Evolutionary conservation across 768 basidiomycete genomes (phyloP), one percentile per base, ranked within the genome.

Genomic region (Suillus sp.): DNA sequence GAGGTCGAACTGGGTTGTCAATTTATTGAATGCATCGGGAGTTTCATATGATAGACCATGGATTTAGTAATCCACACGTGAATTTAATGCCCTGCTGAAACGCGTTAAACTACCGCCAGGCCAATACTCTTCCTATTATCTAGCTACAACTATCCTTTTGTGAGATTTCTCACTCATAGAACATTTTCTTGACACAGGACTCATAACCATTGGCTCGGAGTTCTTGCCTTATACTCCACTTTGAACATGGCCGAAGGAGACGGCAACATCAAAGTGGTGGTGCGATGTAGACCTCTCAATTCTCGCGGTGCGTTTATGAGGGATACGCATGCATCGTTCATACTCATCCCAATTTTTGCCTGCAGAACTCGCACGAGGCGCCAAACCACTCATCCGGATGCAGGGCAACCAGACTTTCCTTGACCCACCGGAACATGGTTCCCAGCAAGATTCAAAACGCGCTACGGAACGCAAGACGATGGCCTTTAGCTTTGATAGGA

Each of bases 251-350:
- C 87, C 61, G 91, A 92, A 76, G 91, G 90, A 69, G 91, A 92
- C 74, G 92, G 91, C 61, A 93, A 93, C 79, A 93, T 93, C 83
- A 93, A 93, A 81, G 92, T 94, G 77, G 91, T 92, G 57, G 89
- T 92, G 67, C 92, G 96, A 89, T 98, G 96, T 83, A 85, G 96
- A 69, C 96, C 96, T 60, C 89, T 99, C 79, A 99, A 99, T 76
- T 79, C 89, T 72, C 89, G 96, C 77, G 96, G 95, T 95, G 70
- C 73, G 88, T 79, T 38, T 53, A 59, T 60, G 45, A 62, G 59
- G 65, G 60, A 60, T 58, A 42, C 20, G 10, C 59, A 60, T 34
- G 40, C 30, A 40, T 57, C 1, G 27, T 27, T 13, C 22, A 57
- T 18, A 37, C 56, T 57, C 66, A 43, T 27, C 1, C 11, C 18